Conservation (phyloP, 805 yeast genomes). For the Cyberlindnera sargentensis region DNA sequence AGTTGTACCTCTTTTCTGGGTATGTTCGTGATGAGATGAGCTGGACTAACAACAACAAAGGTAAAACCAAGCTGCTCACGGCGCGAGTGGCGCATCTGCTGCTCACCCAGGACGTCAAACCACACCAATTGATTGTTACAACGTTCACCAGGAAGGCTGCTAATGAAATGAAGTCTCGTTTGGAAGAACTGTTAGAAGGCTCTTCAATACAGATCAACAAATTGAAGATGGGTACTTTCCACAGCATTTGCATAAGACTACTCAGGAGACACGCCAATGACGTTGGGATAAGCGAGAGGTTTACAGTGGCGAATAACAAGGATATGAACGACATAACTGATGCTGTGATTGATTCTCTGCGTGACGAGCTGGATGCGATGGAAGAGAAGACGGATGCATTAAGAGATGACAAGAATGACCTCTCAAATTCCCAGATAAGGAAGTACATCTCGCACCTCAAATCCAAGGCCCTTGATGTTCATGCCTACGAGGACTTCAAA, state of each 20-base stretch:
- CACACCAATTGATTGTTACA: conserved; percentile 68
- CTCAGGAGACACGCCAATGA: conserved; percentile 46
- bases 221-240: conserved; percentile 82
- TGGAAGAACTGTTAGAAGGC: conserved; percentile 31
- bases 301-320: conserved; percentile 57
- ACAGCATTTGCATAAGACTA: conserved; percentile 65
- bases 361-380: conserved; percentile 1
- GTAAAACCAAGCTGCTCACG: conserved; percentile 75
- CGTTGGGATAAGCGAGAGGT: conserved; percentile 35
- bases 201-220: conserved; percentile 29
- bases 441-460: conserved; percentile 46
- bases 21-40: neutral
- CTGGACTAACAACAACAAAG: neutral
- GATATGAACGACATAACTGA: conserved; percentile 40
- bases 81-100: conserved; percentile 72
- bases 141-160: conserved; percentile 95
- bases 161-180: conserved; percentile 67
- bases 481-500: conserved; percentile 27
- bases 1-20: conserved; percentile 16
- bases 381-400: conserved; percentile 3
- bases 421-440: conserved; percentile 5
- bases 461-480: conserved; percentile 41
- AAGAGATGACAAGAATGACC: conserved; percentile 6
- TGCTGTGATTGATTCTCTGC: conserved; percentile 2
- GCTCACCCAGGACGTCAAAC: conserved; percentile 41